Percentiles rank a stretch among this genome's conserved stretches.
Conservation (phyloP, 768 basidiomycete species). For the Suillus sp. region DNA sequence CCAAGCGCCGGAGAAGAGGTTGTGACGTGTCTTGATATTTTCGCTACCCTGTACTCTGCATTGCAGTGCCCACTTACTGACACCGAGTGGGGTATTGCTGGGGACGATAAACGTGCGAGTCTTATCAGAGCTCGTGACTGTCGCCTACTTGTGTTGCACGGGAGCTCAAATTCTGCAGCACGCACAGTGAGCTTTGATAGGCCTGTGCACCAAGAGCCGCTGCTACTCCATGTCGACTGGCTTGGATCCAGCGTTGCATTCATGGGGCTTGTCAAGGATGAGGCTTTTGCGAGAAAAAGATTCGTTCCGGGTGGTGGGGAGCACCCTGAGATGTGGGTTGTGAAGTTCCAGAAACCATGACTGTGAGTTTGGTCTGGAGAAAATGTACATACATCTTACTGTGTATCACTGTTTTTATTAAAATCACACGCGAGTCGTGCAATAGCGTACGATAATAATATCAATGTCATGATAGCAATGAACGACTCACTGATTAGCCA, state of each 20-base stretch:
- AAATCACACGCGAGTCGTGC: too few species aligned
- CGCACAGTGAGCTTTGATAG: neutral
- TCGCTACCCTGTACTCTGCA: slow-evolving; percentile 1
- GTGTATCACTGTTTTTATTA: too few species aligned
- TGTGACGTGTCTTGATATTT: slow-evolving; percentile 12
- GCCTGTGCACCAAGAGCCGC: neutral
- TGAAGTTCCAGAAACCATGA: slow-evolving; percentile 6
- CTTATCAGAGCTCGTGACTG: slow-evolving; percentile 6
- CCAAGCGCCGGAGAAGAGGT: too few species aligned
- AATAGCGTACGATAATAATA: too few species aligned
- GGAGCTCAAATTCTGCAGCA: neutral
- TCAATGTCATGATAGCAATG: too few species aligned
- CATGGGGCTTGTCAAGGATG: slow-evolving; percentile 8
- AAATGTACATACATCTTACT: neutral
- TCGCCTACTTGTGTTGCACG: neutral
- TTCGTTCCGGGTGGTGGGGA: slow-evolving; percentile 6
- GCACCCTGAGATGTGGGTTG: slow-evolving; percentile 11
- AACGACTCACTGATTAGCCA: too few species aligned
- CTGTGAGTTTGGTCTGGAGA: neutral
- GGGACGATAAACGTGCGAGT: slow-evolving; percentile 1
- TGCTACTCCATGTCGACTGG: slow-evolving; percentile 15
- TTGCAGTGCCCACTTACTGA: slow-evolving; percentile 11
- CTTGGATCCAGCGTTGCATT: slow-evolving; percentile 12
- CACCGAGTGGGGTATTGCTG: slow-evolving; percentile 10
- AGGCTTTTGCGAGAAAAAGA: slow-evolving; percentile 5